Percentiles rank a stretch among this genome's conserved stretches.
phyloP scores from a whole-genome alignment of 1,284 basidiomycete genomes.

The Binderoboletus segoi region DNA sequence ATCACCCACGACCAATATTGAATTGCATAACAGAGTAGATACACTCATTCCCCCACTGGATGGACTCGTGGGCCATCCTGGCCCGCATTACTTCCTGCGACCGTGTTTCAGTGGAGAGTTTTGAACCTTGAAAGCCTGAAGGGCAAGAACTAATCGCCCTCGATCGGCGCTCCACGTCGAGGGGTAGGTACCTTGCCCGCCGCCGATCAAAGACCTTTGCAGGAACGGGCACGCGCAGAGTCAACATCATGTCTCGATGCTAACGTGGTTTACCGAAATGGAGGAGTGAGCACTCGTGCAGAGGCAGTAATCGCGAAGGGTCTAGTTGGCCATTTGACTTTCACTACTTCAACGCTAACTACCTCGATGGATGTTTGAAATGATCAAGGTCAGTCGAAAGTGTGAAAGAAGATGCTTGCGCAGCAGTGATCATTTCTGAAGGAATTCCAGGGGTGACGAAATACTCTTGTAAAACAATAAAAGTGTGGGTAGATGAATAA shows the following conservation, averaged over 20 bases:
- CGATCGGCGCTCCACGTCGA: background rate
- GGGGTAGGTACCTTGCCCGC: background rate
- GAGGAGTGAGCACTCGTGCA: background rate
- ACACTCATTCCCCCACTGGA: too few species aligned
- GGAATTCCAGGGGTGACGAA: conserved; percentile 1
- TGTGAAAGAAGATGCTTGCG: background rate
- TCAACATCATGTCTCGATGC: background rate
- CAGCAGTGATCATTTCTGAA: background rate
- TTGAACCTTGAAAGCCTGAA: too few species aligned
- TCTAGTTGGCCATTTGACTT: background rate
- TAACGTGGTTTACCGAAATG: conserved; percentile 6
- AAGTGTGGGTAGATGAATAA: conserved; percentile 23
- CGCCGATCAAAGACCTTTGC: background rate
- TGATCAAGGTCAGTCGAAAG: background rate
- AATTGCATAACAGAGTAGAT: too few species aligned
- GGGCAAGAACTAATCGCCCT: background rate
- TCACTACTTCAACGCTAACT: background rate
- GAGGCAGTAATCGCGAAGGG: too few species aligned
- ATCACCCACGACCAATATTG: too few species aligned
- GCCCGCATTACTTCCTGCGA: too few species aligned
- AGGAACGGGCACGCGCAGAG: background rate
- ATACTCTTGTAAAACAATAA: conserved; percentile 6
- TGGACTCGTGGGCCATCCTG: too few species aligned
- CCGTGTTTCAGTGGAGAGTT: too few species aligned
- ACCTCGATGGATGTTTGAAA: too few species aligned